phyloP scores from a whole-genome alignment of 768 basidiomycete species.

The Xanthoconium purpureum region DNA sequence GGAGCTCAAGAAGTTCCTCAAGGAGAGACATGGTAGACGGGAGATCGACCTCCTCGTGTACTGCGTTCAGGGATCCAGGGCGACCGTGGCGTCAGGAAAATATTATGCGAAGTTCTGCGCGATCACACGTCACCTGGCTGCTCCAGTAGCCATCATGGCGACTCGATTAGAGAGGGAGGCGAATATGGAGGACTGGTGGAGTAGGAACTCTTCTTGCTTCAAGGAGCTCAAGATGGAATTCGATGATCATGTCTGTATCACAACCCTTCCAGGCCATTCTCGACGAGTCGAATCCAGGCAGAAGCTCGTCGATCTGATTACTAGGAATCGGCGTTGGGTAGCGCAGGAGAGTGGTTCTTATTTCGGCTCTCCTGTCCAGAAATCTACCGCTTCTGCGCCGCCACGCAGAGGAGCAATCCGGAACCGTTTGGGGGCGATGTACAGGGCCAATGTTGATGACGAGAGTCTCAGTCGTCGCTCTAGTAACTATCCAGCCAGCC shows the following conservation, averaged over 20 bases:
- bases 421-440: neutral
- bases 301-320: constrained; percentile 16
- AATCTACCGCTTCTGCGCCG: neutral
- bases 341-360: constrained; percentile 1
- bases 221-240: constrained; percentile 29
- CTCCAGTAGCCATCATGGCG: constrained; percentile 37
- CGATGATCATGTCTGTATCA: constrained; percentile 39
- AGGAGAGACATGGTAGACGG: constrained; percentile 14
- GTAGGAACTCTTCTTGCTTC: constrained; percentile 27
- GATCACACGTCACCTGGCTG: constrained; percentile 35
- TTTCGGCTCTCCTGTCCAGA: constrained; percentile 9
- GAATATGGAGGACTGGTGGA: constrained; percentile 33
- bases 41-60: constrained; percentile 42
- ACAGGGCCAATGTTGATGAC: neutral
- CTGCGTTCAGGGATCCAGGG: constrained; percentile 36
- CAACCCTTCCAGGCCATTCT: constrained; percentile 19
- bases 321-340: constrained; percentile 8
- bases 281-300: constrained; percentile 11
- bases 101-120: constrained; percentile 35
- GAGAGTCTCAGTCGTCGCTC: neutral
- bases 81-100: constrained; percentile 23
- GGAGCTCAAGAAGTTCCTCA: constrained; percentile 19
- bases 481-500: neutral
- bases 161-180: constrained; percentile 34
- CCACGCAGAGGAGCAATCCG: neutral